Conservation (phyloP, 768 basidiomycete species). For the Suillus luteus region DNA sequence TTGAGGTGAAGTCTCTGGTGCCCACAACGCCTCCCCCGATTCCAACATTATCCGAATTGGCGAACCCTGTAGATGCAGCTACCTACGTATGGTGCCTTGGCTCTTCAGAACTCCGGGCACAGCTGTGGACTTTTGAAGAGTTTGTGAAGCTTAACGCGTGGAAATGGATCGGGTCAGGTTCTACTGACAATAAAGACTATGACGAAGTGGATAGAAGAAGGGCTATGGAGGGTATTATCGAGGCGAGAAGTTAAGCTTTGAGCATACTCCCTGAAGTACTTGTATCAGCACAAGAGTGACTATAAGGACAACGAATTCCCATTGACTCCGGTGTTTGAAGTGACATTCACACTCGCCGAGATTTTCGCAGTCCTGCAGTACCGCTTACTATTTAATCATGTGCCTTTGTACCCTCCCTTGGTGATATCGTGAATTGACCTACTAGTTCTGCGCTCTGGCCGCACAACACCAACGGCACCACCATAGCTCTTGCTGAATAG, state of each 20-base stretch:
- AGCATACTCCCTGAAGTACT: background rate
- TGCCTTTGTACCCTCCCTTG: too few species aligned
- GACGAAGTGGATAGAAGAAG: constrained; percentile 54
- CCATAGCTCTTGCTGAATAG: too few species aligned
- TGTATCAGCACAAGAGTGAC: too few species aligned
- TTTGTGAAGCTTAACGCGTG: constrained; percentile 76
- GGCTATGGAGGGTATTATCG: constrained; percentile 40
- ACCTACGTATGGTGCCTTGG: constrained; percentile 71
- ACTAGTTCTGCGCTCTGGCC: too few species aligned
- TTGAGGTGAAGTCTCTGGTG: constrained; percentile 37
- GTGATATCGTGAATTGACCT: too few species aligned
- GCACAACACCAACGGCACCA: too few species aligned
- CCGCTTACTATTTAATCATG: too few species aligned
- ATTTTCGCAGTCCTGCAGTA: too few species aligned
- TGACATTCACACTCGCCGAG: too few species aligned
- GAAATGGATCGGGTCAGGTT: constrained; percentile 67
- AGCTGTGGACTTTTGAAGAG: constrained; percentile 80
- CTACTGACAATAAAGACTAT: constrained; percentile 41
- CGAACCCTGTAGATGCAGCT: constrained; percentile 48
- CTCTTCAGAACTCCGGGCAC: constrained; percentile 47
- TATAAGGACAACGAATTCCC: too few species aligned
- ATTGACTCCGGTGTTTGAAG: too few species aligned
- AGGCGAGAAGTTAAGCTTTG: background rate
- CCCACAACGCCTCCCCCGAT: constrained; percentile 46
- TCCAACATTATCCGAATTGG: constrained; percentile 37